Evolutionary conservation across 2,329 filamentous ascomycete genomes (phyloP), one percentile per base, ranked within the genome.

Genomic region (Neodidymelliopsis sp.): DNA sequence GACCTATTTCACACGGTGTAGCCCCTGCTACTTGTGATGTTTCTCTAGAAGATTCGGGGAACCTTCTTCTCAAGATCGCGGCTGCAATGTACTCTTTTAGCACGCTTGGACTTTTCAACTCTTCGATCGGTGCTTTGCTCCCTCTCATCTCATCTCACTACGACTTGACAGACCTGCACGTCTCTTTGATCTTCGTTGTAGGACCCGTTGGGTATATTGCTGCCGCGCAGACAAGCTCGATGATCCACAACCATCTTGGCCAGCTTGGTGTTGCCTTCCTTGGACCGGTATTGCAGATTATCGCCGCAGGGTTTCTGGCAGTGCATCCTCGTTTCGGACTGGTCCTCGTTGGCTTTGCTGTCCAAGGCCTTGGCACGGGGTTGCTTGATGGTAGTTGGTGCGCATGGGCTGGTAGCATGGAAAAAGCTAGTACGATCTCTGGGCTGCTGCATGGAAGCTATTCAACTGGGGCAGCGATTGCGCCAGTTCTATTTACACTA

Each of bases 61-160:
- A 27, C 5, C 45, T 59, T 6, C 9, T 37, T 1, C 38, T 74
- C 54, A 77, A 79, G 8, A 72, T 83, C 1, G 69, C 74, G 2
- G 77, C 83, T 0, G 79, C 81, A 0, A 85, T 85, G 66, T 84
- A 77, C 74, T 79, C 77, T 6, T 82, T 87, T 51, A 60, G 83
- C 4, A 77, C 83, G 1, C 80, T 83, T 65, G 84, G 84, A 0
- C 61, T 62, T 6, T 63, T 64, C 54, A 60, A 43, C 22, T 63
- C 57, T 16, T 54, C 57, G 7, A 50, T 62, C 6, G 76, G 71
- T 27, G 70, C 71, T 5, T 59, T 72, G 34, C 67, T 76, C 0
- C 69, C 67, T 0, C 62, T 72, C 2, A 65, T 78, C 4, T 71
- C 74, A 19, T 44, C 47, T 0, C 65, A 77, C 45, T 80, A 80